phyloP scores from a whole-genome alignment of 169 alveolate species.

The Babesia divergens region DNA sequence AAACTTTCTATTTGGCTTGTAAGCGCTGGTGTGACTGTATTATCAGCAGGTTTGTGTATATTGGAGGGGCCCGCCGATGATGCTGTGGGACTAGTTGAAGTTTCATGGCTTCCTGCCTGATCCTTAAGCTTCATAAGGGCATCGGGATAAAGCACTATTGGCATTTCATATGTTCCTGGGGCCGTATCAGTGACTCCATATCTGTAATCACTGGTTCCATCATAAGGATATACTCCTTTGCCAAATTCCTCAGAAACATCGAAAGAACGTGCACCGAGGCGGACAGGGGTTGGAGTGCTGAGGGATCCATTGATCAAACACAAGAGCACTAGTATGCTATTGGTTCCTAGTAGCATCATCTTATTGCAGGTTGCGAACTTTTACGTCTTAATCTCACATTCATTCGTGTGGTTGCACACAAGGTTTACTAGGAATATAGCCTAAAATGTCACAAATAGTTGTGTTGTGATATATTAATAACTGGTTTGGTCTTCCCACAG shows the following conservation, averaged over 20 bases:
- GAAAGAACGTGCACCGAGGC: neutral
- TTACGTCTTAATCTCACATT: too few species aligned
- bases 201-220: conserved; percentile 6
- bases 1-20: too few species aligned
- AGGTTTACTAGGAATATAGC: too few species aligned
- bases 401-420: too few species aligned
- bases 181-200: neutral
- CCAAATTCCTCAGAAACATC: neutral
- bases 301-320: neutral
- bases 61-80: too few species aligned
- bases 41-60: too few species aligned
- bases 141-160: neutral
- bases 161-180: conserved; percentile 1
- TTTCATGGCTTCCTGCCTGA: too few species aligned
- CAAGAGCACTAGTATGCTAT: neutral
- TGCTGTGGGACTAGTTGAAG: too few species aligned
- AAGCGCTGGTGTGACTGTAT: too few species aligned
- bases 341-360: neutral
- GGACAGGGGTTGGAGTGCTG: neutral
- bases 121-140: too few species aligned
- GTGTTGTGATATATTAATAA: neutral
- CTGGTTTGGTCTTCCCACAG: neutral
- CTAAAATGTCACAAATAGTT: too few species aligned
- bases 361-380: too few species aligned
- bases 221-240: neutral